Evolutionary conservation across 257 asterid genomes (phyloP).

Genomic region (Rehmannia glutinosa): DNA sequence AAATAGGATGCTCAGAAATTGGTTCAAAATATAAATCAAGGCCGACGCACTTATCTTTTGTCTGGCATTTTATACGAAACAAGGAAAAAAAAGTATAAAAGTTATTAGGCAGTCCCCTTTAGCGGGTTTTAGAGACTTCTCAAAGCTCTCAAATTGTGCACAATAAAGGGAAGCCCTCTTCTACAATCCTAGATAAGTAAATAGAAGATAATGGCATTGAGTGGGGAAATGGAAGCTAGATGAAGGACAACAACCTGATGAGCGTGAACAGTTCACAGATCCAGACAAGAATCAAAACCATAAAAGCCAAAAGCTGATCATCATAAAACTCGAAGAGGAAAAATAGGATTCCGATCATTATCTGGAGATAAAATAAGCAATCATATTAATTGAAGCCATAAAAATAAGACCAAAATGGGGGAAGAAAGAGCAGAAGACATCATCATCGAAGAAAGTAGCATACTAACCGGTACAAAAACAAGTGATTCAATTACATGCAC

Average conservation of each 20-base stretch:
- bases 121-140: neutral
- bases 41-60: neutral
- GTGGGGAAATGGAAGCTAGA: conserved; percentile 17
- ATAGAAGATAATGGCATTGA: conserved; percentile 3
- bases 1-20: conserved; percentile 8
- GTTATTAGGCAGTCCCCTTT: neutral
- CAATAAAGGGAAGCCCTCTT: neutral
- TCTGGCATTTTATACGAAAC: neutral
- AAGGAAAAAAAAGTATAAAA: neutral
- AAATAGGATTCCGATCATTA: conserved; percentile 96
- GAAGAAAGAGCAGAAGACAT: conserved; percentile 14
- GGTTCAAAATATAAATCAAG: neutral
- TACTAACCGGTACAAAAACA: conserved; percentile 94
- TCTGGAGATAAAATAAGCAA: conserved; percentile 47
- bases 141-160: neutral
- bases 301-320: conserved; percentile 95
- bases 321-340: conserved; percentile 98
- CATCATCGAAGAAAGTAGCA: conserved; percentile 3
- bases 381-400: conserved; percentile 14
- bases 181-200: neutral
- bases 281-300: conserved; percentile 99
- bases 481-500: conserved; percentile 98
- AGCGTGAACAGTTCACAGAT: conserved; percentile 95
- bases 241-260: conserved; percentile 66
- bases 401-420: conserved; percentile 6